phyloP scores from a whole-genome alignment of 805 yeast genomes.

The Maudiozyma turicensis region DNA sequence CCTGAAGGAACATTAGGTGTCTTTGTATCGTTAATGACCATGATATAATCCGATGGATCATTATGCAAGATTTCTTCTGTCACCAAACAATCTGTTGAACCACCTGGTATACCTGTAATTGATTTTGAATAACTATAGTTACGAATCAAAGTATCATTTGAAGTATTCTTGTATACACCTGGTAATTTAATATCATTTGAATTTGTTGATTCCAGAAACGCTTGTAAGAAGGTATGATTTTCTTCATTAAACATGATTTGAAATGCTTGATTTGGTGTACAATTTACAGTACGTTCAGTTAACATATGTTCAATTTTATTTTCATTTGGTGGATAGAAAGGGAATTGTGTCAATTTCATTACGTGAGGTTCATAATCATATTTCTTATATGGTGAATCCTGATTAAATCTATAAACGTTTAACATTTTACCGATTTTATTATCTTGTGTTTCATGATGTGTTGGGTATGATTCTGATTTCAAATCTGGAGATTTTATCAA shows the following conservation, averaged over 20 bases:
- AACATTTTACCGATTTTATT: conserved; percentile 12
- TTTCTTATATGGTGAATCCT: conserved; percentile 35
- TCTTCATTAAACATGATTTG: conserved; percentile 62
- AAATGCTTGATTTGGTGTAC: conserved; percentile 68
- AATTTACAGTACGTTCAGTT: conserved; percentile 36
- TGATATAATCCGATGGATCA: conserved; percentile 42
- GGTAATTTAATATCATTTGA: conserved; percentile 31
- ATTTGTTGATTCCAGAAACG: conserved; percentile 33
- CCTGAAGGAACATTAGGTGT: conserved; percentile 98
- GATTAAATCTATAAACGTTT: conserved; percentile 16
- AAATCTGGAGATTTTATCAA: background rate
- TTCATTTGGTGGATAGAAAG: conserved; percentile 31
- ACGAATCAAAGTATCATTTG: conserved; percentile 25
- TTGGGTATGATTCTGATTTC: conserved; percentile 25
- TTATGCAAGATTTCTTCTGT: conserved; percentile 55
- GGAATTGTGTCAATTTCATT: conserved; percentile 49
- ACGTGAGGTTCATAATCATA: conserved; percentile 57
- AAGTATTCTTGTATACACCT: conserved; percentile 14
- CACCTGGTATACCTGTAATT: conserved; percentile 61
- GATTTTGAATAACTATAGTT: conserved; percentile 61
- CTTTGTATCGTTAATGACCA: conserved; percentile 50
- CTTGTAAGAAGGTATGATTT: conserved; percentile 32
- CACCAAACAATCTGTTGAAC: conserved; percentile 69
- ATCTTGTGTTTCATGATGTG: conserved; percentile 1
- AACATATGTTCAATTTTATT: conserved; percentile 43